Percentiles rank a stretch among this genome's conserved stretches.
Conservation (phyloP, 768 basidiomycete species). For the Russula sp. region DNA sequence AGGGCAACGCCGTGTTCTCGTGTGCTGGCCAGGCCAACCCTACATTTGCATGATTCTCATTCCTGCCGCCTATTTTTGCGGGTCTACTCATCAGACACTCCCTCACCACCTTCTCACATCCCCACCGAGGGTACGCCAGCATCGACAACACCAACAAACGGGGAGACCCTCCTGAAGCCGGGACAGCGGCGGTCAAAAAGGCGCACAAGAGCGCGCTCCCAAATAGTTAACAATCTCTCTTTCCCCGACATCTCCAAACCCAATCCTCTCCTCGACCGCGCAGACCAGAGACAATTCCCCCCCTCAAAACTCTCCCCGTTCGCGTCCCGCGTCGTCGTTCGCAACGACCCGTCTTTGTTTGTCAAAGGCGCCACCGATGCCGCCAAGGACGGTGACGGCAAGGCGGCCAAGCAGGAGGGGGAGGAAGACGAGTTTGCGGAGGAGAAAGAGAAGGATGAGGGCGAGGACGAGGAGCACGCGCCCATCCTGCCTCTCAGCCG, state of each 20-base stretch:
- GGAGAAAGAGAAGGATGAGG: conserved; percentile 15
- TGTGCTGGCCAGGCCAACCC: not conserved
- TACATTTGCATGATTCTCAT: not conserved
- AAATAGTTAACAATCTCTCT: conserved; percentile 1
- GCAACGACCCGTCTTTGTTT: conserved; percentile 69
- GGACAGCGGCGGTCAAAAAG: conserved; percentile 4
- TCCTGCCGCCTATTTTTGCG: not conserved
- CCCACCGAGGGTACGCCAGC: not conserved
- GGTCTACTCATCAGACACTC: conserved; percentile 15
- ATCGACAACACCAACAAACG: conserved; percentile 5
- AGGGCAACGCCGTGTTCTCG: conserved; percentile 5
- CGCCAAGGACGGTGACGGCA: conserved; percentile 26
- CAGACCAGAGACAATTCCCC: conserved; percentile 32
- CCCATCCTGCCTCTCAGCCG: conserved; percentile 30
- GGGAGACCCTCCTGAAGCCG: not conserved
- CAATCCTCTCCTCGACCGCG: conserved; percentile 12
- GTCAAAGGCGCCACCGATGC: conserved; percentile 30
- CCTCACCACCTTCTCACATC: not conserved
- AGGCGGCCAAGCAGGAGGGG: conserved; percentile 31
- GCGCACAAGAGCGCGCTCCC: conserved; percentile 5
- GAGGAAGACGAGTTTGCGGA: conserved; percentile 15
- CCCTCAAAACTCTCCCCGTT: conserved; percentile 46
- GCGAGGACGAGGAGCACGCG: conserved; percentile 21
- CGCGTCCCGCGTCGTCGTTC: conserved; percentile 55
- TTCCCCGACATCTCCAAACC: conserved; percentile 34